phyloP scores from a whole-genome alignment of 148 eudicot species.

The Persicaria tinctoria region DNA sequence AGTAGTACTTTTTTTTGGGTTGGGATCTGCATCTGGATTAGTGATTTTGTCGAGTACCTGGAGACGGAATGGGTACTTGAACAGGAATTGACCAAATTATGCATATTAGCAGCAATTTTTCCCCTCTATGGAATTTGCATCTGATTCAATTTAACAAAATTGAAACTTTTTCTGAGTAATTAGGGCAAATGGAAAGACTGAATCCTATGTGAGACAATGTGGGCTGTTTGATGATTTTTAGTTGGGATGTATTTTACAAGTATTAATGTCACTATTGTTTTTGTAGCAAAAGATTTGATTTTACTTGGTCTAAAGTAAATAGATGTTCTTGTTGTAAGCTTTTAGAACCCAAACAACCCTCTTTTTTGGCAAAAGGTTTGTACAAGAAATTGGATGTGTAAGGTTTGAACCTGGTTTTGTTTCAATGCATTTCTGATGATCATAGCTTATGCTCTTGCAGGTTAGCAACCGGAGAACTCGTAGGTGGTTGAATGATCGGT shows the following conservation, averaged over 20 bases:
- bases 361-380: neutral
- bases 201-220: too few relatives aligned
- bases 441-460: constrained; percentile 26
- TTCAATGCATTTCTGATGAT: neutral
- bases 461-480: constrained; percentile 90
- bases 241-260: neutral
- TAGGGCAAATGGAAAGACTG: too few relatives aligned
- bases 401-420: constrained; percentile 2
- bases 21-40: neutral
- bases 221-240: neutral
- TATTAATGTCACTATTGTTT: neutral
- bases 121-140: neutral
- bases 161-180: neutral
- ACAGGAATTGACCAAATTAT: neutral
- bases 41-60: neutral
- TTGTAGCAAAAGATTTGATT: neutral
- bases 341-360: neutral
- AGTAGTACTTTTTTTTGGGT: neutral
- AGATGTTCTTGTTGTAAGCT: neutral
- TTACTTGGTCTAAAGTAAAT: neutral
- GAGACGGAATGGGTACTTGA: neutral
- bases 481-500: constrained; percentile 75
- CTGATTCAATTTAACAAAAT: neutral
- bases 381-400: constrained; percentile 1
- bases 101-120: neutral